These are phyloP conservation scores for Magnaporthiopsis incrustans DNA, from an alignment of 2,329 filamentous ascomycete species.

Conservation along the genomic window DNA sequence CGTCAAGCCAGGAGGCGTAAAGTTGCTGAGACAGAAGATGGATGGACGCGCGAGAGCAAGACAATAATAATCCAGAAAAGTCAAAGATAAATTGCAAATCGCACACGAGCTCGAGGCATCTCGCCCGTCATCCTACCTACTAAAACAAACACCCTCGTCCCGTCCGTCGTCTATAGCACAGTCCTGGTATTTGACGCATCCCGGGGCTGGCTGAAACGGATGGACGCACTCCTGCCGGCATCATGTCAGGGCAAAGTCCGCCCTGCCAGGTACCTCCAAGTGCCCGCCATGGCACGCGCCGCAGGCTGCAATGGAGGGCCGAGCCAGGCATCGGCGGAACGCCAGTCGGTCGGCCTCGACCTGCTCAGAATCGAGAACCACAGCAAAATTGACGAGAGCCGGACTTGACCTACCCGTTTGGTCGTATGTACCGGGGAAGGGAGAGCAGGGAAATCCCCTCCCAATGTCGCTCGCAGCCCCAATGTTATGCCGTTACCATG, in stretches of 20 bases:
- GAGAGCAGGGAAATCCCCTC: not conserved
- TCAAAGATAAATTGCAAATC: not conserved
- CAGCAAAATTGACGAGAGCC: not conserved
- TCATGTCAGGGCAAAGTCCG: not conserved
- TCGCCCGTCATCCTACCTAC: not conserved
- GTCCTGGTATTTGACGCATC: constrained; percentile 7
- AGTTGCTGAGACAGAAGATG: not conserved
- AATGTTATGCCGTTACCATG: not conserved
- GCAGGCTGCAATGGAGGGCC: too few relatives aligned
- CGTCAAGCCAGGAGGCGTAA: not conserved
- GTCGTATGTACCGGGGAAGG: not conserved
- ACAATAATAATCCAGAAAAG: not conserved
- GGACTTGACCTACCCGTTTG: not conserved
- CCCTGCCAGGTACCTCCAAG: not conserved
- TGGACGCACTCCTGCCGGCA: constrained; percentile 2
- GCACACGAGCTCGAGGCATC: not conserved
- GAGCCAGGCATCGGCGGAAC: not conserved
- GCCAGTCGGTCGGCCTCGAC: too few relatives aligned
- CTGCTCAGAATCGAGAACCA: not conserved
- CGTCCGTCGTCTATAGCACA: not conserved
- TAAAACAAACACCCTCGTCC: not conserved
- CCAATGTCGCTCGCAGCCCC: not conserved
- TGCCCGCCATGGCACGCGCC: not conserved
- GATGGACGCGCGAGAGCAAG: not conserved
- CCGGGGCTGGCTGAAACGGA: constrained; percentile 5